A percentile compares a stretch with the other conserved stretches of the same genome.
These are phyloP conservation scores for Coemansia sp. DNA, from an alignment of 192 early-diverging fungal species.

Conservation along the genomic window DNA sequence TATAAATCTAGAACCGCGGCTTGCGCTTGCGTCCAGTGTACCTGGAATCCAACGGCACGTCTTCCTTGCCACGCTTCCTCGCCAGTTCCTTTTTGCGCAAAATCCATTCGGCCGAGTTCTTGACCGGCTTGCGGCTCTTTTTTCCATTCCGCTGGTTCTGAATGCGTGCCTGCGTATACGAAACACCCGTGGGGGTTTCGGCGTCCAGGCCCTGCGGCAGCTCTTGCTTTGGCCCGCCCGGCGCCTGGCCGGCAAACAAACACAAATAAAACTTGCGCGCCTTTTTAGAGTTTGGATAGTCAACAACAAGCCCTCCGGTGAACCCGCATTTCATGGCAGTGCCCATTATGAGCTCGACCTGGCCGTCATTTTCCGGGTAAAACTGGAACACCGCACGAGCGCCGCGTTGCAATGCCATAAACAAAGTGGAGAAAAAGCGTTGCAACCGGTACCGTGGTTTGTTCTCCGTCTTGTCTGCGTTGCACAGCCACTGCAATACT, in stretches of 20 bases:
- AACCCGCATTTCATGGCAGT: slow-evolving; percentile 90
- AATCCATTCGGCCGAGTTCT: slow-evolving; percentile 84
- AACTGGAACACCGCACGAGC: slow-evolving; percentile 98
- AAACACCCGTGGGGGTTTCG: slow-evolving; percentile 21
- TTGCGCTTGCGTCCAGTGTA: slow-evolving; percentile 94
- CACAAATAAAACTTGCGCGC: slow-evolving; percentile 97
- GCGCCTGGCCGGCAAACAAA: slow-evolving; percentile 86
- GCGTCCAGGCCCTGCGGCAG: slow-evolving; percentile 41
- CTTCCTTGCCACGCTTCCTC: slow-evolving; percentile 72
- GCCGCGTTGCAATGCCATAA: slow-evolving; percentile 82
- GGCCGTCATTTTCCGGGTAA: slow-evolving; percentile 94
- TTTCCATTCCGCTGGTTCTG: slow-evolving; percentile 30
- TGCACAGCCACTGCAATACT: slow-evolving; percentile 98
- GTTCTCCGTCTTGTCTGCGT: slow-evolving; percentile 91
- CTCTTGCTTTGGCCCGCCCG: slow-evolving; percentile 37
- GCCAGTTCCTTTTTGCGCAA: slow-evolving; percentile 86
- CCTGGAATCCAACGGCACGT: slow-evolving; percentile 83
- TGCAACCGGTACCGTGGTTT: slow-evolving; percentile 77
- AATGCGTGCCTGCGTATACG: slow-evolving; percentile 45
- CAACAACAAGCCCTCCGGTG: slow-evolving; percentile 90
- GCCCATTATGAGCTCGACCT: slow-evolving; percentile 89
- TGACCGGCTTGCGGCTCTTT: slow-evolving; percentile 60
- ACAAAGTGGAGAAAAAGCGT: slow-evolving; percentile 91
- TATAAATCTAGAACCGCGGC: slow-evolving; percentile 68
- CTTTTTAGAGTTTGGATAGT: slow-evolving; percentile 95